Percentiles rank a stretch among this genome's conserved stretches.
Evolutionary conservation across 1,284 basidiomycete genomes (phyloP).

Genomic region (Malassezia vespertilionis): DNA sequence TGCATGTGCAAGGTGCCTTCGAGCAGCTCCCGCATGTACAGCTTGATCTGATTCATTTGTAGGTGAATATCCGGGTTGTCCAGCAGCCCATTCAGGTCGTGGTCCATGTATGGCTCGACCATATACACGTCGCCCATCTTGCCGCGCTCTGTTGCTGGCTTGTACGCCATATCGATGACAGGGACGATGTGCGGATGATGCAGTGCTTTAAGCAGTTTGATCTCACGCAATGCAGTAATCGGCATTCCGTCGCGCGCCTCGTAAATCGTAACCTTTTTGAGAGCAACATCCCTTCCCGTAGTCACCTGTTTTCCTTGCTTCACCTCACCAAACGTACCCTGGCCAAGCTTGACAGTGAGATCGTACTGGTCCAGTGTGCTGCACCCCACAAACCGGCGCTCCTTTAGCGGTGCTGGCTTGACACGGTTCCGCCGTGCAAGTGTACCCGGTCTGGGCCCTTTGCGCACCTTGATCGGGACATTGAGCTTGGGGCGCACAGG

Average conservation of each 20-base stretch:
- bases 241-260: conserved; percentile 92
- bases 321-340: conserved; percentile 50
- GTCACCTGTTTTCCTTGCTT: conserved; percentile 40
- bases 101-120: conserved; percentile 99
- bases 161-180: conserved; percentile 76
- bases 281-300: conserved; percentile 62
- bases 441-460: conserved; percentile 12
- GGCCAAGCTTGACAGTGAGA: conserved; percentile 38
- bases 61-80: conserved; percentile 50
- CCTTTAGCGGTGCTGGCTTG: conserved; percentile 22
- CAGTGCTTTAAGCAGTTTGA: conserved; percentile 85
- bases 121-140: conserved; percentile 65
- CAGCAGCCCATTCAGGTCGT: conserved; percentile 86
- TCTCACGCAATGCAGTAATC: conserved; percentile 92
- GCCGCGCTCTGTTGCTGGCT: conserved; percentile 26
- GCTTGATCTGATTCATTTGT: conserved; percentile 60
- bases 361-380: conserved; percentile 38
- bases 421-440: conserved; percentile 16
- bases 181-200: conserved; percentile 75
- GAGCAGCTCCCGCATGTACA: conserved; percentile 88
- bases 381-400: conserved; percentile 36
- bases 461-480: conserved; percentile 10
- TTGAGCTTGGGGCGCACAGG: neutral
- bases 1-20: conserved; percentile 94
- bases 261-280: conserved; percentile 91